A percentile compares a stretch with the other conserved stretches of the same genome.
Conservation (phyloP, 1,284 basidiomycete genomes). For the Calocybe gambosa region DNA sequence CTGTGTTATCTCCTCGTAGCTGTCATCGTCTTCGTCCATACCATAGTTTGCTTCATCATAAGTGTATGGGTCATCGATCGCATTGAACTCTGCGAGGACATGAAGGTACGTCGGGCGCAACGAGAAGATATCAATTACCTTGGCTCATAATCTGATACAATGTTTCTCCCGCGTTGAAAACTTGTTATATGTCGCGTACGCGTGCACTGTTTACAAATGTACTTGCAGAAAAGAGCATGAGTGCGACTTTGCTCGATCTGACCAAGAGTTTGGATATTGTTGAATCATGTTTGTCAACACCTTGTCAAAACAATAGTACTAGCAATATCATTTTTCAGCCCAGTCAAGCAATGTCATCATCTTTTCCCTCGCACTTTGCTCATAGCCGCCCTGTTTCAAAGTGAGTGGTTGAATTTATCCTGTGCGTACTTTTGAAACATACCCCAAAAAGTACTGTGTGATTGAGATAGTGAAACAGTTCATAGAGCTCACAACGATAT, state of each 20-base stretch:
- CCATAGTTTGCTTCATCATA: slow-evolving; percentile 56
- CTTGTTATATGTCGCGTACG: not conserved
- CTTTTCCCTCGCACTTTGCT: slow-evolving; percentile 45
- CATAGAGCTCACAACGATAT: slow-evolving; percentile 68
- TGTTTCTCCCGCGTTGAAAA: not conserved
- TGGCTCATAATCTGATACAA: slow-evolving; percentile 12
- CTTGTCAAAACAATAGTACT: too few relatives aligned
- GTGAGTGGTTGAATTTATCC: not conserved
- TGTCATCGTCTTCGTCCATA: slow-evolving; percentile 58
- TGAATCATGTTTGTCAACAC: slow-evolving; percentile 1
- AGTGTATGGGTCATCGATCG: slow-evolving; percentile 43
- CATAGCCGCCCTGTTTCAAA: slow-evolving; percentile 51
- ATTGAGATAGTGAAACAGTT: slow-evolving; percentile 86
- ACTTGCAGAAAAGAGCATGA: not conserved
- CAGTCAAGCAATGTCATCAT: slow-evolving; percentile 44
- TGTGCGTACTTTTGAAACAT: slow-evolving; percentile 23
- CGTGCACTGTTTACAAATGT: slow-evolving; percentile 1
- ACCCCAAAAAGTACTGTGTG: slow-evolving; percentile 74
- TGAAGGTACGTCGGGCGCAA: slow-evolving; percentile 19
- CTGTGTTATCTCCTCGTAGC: slow-evolving; percentile 78
- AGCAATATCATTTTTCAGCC: too few relatives aligned
- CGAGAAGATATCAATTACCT: slow-evolving; percentile 8
- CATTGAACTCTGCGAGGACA: slow-evolving; percentile 35
- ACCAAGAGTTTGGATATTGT: slow-evolving; percentile 14
- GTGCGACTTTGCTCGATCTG: too few relatives aligned